Conservation (phyloP, 2,329 filamentous ascomycete genomes). For the Sarocladium strictum region DNA sequence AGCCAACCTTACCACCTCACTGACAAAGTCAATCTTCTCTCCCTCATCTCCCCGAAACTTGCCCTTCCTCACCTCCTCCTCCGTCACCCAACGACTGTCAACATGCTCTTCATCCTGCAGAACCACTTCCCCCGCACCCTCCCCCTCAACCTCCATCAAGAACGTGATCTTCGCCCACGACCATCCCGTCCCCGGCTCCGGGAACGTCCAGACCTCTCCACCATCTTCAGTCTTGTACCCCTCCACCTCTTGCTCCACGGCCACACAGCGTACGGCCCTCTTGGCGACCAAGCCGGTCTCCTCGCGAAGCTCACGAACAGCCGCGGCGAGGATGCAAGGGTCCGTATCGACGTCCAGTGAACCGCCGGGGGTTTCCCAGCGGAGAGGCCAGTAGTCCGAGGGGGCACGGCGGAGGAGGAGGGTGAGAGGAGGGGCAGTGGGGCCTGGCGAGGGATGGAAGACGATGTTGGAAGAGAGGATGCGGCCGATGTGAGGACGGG, state of each 20-base stretch:
- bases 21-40: neutral
- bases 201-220: neutral
- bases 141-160: slow-evolving; percentile 1
- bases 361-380: slow-evolving; percentile 7
- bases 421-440: neutral
- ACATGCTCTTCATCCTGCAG: slow-evolving; percentile 9
- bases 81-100: slow-evolving; percentile 7
- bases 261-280: neutral
- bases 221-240: neutral
- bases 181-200: neutral
- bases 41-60: neutral
- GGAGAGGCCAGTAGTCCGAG: neutral
- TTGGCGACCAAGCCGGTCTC: neutral
- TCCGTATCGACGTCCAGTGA: neutral
- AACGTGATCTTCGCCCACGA: slow-evolving; percentile 2
- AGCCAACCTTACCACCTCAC: neutral
- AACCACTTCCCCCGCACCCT: neutral
- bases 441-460: slow-evolving; percentile 10
- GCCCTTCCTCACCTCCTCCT: neutral
- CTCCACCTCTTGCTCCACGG: neutral
- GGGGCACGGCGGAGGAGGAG: slow-evolving; percentile 7
- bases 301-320: neutral
- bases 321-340: neutral
- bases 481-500: slow-evolving; percentile 14
- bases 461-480: slow-evolving; percentile 17